phyloP scores from a whole-genome alignment of 768 basidiomycete genomes.

The Infundibulicybe gibba region DNA sequence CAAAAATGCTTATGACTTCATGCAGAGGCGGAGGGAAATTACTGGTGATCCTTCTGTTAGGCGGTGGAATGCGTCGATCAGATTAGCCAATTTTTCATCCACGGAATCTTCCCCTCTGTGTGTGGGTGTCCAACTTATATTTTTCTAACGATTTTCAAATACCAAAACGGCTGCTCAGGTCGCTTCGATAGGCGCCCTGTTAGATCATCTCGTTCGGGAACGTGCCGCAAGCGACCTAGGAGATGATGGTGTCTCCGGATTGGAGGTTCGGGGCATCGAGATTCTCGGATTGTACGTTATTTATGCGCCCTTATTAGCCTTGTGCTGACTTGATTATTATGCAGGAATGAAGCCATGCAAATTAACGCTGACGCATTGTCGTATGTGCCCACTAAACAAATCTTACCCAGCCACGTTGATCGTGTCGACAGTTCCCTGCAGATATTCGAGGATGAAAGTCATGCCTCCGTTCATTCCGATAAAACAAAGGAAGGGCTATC shows the following conservation, averaged over 20 bases:
- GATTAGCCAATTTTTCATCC: slow-evolving; percentile 80
- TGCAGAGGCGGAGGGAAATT: slow-evolving; percentile 46
- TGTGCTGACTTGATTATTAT: slow-evolving; percentile 5
- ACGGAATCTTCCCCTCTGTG: slow-evolving; percentile 72
- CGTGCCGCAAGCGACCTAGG: slow-evolving; percentile 61
- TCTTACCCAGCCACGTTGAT: not conserved
- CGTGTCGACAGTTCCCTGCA: slow-evolving; percentile 67
- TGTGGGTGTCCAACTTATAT: slow-evolving; percentile 40
- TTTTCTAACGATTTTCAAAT: not conserved
- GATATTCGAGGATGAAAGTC: slow-evolving; percentile 83
- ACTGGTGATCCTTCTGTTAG: slow-evolving; percentile 53
- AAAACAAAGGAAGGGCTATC: slow-evolving; percentile 89
- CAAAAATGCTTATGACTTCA: slow-evolving; percentile 74
- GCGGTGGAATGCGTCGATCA: slow-evolving; percentile 77
- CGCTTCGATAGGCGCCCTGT: slow-evolving; percentile 76
- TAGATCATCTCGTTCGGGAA: slow-evolving; percentile 71
- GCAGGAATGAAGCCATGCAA: slow-evolving; percentile 81
- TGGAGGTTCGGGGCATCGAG: slow-evolving; percentile 73
- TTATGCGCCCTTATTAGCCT: not conserved
- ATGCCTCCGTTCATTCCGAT: slow-evolving; percentile 81
- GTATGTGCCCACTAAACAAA: slow-evolving; percentile 30
- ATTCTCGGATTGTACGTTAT: slow-evolving; percentile 58
- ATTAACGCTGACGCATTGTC: slow-evolving; percentile 86
- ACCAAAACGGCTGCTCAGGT: slow-evolving; percentile 46
- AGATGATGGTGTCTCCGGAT: slow-evolving; percentile 55